Conservation (phyloP, 108 stramenopile genomes). For the Poteriospumella lacustris region DNA sequence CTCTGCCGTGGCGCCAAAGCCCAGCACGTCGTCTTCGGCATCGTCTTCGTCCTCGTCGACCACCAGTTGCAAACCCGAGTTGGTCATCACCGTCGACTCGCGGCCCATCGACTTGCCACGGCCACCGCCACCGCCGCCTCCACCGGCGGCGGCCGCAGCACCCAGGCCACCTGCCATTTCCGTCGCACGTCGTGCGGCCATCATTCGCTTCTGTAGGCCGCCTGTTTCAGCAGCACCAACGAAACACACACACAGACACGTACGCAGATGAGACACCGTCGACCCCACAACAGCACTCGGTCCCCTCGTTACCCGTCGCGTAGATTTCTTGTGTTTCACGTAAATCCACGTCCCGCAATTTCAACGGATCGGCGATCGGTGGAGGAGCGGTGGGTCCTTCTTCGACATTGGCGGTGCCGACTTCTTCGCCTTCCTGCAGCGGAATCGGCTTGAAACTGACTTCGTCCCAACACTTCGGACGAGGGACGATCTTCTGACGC, state of each 20-base stretch:
- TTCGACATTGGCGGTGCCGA: neutral
- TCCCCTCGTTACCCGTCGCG: neutral
- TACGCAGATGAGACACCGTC: too few species aligned
- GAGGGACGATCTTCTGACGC: neutral
- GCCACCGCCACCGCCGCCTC: neutral
- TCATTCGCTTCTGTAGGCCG: too few species aligned
- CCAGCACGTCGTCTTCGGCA: neutral
- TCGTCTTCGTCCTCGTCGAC: neutral
- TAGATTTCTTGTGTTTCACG: neutral
- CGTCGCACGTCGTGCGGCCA: too few species aligned
- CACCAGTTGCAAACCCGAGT: neutral
- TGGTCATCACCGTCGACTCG: neutral
- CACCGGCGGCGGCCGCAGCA: neutral
- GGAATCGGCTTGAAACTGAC: slow-evolving; percentile 2
- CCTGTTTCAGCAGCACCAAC: too few species aligned
- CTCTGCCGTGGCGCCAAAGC: neutral
- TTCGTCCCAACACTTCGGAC: neutral
- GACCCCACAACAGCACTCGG: too few species aligned
- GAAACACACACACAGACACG: too few species aligned
- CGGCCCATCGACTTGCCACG: neutral
- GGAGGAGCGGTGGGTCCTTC: neutral
- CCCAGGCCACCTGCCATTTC: neutral
- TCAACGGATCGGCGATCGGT: slow-evolving; percentile 19
- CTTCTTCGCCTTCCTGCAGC: slow-evolving; percentile 24
- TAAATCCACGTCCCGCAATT: neutral